Base-by-base conservation (phyloP, 176 grass and related monocot species). In the Musa itinerans region DNA sequence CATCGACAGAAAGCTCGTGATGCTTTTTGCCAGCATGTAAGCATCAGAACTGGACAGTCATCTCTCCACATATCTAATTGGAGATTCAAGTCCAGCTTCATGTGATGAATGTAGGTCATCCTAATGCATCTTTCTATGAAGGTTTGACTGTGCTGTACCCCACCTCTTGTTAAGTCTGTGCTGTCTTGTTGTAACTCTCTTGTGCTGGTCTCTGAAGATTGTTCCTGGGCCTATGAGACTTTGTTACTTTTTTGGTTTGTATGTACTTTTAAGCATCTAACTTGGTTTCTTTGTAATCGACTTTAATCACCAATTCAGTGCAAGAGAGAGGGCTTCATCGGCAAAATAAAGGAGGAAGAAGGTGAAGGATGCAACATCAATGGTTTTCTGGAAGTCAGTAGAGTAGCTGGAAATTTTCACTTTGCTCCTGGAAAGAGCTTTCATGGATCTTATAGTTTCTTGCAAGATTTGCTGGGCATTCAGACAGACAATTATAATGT, bases 361-460 rank as follows among this genome's bases (percentile, higher is more conserved):
- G 95, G 95, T 43, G 95, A 99, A 94, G 95, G 95, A 29, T 99
- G 95, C 79, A 99, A 83, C 74, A 91, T 99, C 70, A 84, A 99
- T 84, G 95, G 95, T 81, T 89, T 92, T 76, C 79, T 94, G 87
- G 85, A 99, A 87, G 95, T 99, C 58, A 99, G 88, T 85, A 99
- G 89, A 94, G 95, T 99, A 69, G 95, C 95, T 58, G 95, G 95
- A 61, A 99, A 99, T 86, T 99, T 99, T 80, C 95, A 99, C 85
- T 99, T 99, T 61, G 91, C 95, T 76, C 91, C 95, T 83, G 95
- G 91, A 80, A 99, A 99, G 85, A 83, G 91, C 76, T 87, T 99
- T 71, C 90, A 92, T 54, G 90, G 86, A 54, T 88, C 90, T 78
- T 89, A 87, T 71, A 89, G 79, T 78, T 99, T 94, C 68, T 89